Percentiles rank a stretch among this genome's conserved stretches.
phyloP scores from a whole-genome alignment of 495 filamentous ascomycete genomes.

The Hyaloscypha finlandica region DNA sequence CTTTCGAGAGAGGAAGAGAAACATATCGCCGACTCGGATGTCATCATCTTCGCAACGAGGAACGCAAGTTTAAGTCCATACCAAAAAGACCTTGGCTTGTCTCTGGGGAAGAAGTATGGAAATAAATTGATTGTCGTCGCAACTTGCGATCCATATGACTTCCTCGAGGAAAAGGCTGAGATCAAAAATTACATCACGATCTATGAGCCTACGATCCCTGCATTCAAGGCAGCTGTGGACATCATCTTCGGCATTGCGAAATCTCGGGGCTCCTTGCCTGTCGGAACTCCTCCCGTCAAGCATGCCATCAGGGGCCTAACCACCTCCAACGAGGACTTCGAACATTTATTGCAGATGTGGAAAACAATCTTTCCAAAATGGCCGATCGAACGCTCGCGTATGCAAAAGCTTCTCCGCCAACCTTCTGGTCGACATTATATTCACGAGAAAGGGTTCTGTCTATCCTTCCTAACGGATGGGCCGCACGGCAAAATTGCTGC shows the following conservation, averaged over 20 bases:
- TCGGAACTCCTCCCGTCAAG: slow-evolving; percentile 25
- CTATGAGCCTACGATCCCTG: slow-evolving; percentile 51
- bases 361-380: slow-evolving; percentile 46
- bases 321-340: slow-evolving; percentile 37
- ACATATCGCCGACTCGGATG: slow-evolving; percentile 40
- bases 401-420: slow-evolving; percentile 36
- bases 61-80: slow-evolving; percentile 47
- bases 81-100: slow-evolving; percentile 41
- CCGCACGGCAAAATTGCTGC: slow-evolving; percentile 28
- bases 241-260: slow-evolving; percentile 43
- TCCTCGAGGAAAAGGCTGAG: slow-evolving; percentile 41
- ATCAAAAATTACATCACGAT: slow-evolving; percentile 49
- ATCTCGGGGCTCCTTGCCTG: slow-evolving; percentile 42
- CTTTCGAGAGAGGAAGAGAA: slow-evolving; percentile 38
- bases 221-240: slow-evolving; percentile 43
- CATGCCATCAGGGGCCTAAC: slow-evolving; percentile 25
- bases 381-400: slow-evolving; percentile 32
- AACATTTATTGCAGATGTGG: slow-evolving; percentile 41
- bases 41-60: slow-evolving; percentile 45
- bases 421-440: slow-evolving; percentile 41
- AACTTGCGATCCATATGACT: slow-evolving; percentile 52
- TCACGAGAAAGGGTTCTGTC: slow-evolving; percentile 47
- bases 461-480: slow-evolving; percentile 40
- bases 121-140: slow-evolving; percentile 44
- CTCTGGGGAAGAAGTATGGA: slow-evolving; percentile 36